Percentiles rank a stretch among this genome's conserved stretches.
Conservation (phyloP, 1,284 basidiomycete genomes). For the Puccinia brachypodii region DNA sequence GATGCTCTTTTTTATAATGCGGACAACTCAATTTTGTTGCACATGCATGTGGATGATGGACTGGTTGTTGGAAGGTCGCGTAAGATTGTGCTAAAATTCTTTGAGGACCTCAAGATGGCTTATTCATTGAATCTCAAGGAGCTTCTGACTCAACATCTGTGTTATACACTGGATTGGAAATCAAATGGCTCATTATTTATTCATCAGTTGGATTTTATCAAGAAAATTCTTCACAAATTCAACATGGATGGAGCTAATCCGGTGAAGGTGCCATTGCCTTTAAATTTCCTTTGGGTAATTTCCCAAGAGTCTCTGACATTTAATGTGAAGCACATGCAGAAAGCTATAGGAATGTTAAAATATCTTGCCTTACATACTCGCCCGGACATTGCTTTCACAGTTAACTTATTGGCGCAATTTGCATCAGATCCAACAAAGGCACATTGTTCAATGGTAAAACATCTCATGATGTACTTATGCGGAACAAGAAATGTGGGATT, state of each 20-base stretch:
- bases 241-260: neutral
- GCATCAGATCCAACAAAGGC: too few relatives aligned
- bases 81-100: neutral
- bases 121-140: neutral
- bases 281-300: neutral
- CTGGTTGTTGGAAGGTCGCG: neutral
- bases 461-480: too few relatives aligned
- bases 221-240: neutral
- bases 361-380: conserved; percentile 6
- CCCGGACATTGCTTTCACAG: too few relatives aligned
- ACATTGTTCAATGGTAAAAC: too few relatives aligned
- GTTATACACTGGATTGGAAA: neutral
- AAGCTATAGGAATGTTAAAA: neutral
- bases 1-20: neutral
- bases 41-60: conserved; percentile 21
- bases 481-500: too few relatives aligned
- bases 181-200: neutral
- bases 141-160: neutral
- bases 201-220: neutral
- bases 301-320: neutral
- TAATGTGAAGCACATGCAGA: neutral
- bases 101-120: neutral
- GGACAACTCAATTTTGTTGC: neutral
- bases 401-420: too few relatives aligned
- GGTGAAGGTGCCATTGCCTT: neutral